Percentiles rank a stretch among this genome's conserved stretches.
These are phyloP conservation scores for Macrotyloma uniflorum DNA, from an alignment of 306 rosid genomes.

Conservation along the genomic window DNA sequence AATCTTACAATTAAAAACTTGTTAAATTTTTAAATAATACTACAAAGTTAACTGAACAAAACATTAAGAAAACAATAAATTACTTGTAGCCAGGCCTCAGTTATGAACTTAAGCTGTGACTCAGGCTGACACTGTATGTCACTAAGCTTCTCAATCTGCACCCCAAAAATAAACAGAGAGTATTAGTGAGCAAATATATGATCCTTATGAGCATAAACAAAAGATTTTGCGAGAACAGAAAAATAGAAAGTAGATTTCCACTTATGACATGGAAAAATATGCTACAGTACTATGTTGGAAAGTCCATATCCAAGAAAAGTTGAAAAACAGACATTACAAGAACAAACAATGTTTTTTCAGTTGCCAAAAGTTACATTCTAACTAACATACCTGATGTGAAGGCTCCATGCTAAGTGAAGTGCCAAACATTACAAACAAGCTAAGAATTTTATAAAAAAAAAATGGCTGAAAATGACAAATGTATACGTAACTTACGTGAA, in stretches of 20 bases:
- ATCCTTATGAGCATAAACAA: slow-evolving; percentile 5
- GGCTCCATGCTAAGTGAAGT: not conserved
- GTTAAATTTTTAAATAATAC: not conserved
- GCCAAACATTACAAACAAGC: slow-evolving; percentile 18
- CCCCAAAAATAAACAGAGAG: not conserved
- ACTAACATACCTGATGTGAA: not conserved
- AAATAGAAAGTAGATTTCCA: not conserved
- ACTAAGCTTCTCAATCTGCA: slow-evolving; percentile 90
- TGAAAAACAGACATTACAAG: too few species aligned
- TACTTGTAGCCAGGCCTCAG: slow-evolving; percentile 99
- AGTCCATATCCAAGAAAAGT: too few species aligned
- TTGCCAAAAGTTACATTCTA: slow-evolving; percentile 4
- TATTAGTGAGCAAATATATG: slow-evolving; percentile 15
- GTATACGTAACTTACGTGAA: slow-evolving; percentile 62
- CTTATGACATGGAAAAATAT: slow-evolving; percentile 10
- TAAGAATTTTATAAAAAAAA: not conserved
- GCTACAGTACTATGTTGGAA: not conserved
- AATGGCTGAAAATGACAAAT: not conserved
- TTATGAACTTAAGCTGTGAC: slow-evolving; percentile 94
- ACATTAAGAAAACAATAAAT: slow-evolving; percentile 5
- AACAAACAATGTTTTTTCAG: not conserved
- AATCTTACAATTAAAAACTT: not conserved
- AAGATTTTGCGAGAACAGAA: not conserved
- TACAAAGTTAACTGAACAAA: slow-evolving; percentile 19
- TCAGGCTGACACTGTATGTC: slow-evolving; percentile 96